Base-by-base conservation (phyloP, 352 stramenopile genomes). In the Pythium oligandrum region DNA sequence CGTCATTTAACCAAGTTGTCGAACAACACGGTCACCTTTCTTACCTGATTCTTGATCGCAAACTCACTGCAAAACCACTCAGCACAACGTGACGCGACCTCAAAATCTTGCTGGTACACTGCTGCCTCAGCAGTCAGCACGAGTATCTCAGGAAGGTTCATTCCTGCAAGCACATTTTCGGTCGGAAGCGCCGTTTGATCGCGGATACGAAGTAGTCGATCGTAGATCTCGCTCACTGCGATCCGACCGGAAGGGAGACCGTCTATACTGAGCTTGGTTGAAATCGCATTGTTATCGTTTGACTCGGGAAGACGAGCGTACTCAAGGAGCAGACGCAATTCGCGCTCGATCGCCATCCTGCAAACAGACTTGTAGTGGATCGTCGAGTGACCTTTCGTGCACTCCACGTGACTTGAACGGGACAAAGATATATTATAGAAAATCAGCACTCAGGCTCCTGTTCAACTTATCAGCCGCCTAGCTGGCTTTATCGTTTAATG, bases 11-110 rank as follows among this genome's bases (percentile, higher is more conserved):
- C 17, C 17, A 26, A 26, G 17, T 26, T 26, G 17, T 26, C 17
- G 17, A 26, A 26, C 17, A 26, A 26, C 17, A 26, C 17, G 17
- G 17, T 26, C 17, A 26, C 17, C 17, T 26, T 26, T 26, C 17
- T n/a, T 55, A 90, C 79, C 80, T 96, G 87, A 51, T 96, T 91
- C 53, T 78, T 82, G 7, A 79, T 49, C 10, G 53, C 61, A 33
- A 63, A 80, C 17, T 88, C 72, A 39, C 72, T 70, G 32, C 93
- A 72, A 53, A 92, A 94, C 71, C 85, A 93, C 48, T 74, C 55
- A 9, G 88, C 67, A 33, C 73, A 78, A 9, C 68, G 53, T 10
- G 63, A 55, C 2, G 85, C 83, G 6, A 73, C 73, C 4, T 74
- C 60, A 46, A 90, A 90, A 59, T 94, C 83, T 35, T 36, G 33